Conservation (phyloP, 2,329 filamentous ascomycete species). For the Sporothrix mexicana region DNA sequence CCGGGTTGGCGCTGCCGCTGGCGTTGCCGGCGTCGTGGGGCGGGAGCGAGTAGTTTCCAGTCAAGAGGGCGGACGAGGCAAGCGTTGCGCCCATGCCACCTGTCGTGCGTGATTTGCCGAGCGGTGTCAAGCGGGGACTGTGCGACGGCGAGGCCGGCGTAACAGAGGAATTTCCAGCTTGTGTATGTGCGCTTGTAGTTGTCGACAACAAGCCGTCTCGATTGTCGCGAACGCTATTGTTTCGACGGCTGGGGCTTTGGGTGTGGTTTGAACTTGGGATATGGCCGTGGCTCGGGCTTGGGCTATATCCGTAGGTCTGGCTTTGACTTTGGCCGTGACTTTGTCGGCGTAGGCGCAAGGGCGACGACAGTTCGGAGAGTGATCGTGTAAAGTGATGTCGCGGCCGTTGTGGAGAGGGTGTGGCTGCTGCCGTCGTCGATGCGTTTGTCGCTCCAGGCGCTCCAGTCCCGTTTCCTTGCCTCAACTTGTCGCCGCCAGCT, state of each 20-base stretch:
- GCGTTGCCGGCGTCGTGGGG: background rate
- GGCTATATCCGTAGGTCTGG: background rate
- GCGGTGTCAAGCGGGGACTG: conserved; percentile 22
- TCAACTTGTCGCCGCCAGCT: conserved; percentile 5
- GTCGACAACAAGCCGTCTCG: background rate
- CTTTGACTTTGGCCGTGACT: conserved; percentile 46
- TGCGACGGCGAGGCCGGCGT: conserved; percentile 13
- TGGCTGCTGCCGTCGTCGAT: conserved; percentile 33
- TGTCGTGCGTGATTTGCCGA: conserved; percentile 17
- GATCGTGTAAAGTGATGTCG: conserved; percentile 63
- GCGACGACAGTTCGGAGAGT: conserved; percentile 59
- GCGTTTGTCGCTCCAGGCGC: background rate
- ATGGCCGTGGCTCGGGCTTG: background rate
- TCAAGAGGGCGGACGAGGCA: conserved; percentile 41
- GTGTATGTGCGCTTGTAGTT: background rate
- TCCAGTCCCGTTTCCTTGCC: background rate
- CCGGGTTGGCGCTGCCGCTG: background rate
- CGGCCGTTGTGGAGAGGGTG: conserved; percentile 47
- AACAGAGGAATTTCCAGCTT: background rate
- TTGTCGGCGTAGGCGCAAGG: conserved; percentile 49
- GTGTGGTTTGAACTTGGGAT: background rate
- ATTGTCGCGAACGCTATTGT: background rate
- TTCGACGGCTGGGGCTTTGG: background rate
- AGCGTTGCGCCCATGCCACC: background rate
- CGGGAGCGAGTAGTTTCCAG: conserved; percentile 28